A percentile compares a stretch with the other conserved stretches of the same genome.
Evolutionary conservation across 2,329 filamentous ascomycete genomes (phyloP).

Genomic region (Talaromyces islandicus): DNA sequence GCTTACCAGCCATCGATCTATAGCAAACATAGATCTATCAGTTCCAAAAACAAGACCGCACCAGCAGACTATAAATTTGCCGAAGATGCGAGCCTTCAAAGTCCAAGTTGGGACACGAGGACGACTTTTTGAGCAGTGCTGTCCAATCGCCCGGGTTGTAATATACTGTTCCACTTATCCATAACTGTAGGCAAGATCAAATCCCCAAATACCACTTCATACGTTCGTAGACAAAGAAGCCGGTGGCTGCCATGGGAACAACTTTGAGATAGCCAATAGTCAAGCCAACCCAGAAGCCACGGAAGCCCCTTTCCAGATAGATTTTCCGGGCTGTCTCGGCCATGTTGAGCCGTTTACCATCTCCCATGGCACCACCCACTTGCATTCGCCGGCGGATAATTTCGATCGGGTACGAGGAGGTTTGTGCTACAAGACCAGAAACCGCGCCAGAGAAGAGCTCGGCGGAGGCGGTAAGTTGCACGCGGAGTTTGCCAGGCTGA

Average conservation of each 20-base stretch:
- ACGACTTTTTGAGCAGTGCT: neutral
- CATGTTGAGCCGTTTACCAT: slow-evolving; percentile 73
- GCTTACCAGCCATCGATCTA: neutral
- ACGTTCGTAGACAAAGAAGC: slow-evolving; percentile 63
- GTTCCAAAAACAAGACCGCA: neutral
- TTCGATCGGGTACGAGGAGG: slow-evolving; percentile 87
- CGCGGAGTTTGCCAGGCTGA: slow-evolving; percentile 51
- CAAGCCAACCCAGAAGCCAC: slow-evolving; percentile 86
- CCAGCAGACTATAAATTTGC: neutral
- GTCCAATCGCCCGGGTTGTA: neutral
- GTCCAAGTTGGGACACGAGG: neutral
- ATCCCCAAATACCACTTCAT: slow-evolving; percentile 62
- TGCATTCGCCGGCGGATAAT: slow-evolving; percentile 92
- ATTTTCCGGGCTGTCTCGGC: slow-evolving; percentile 72
- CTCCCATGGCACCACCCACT: slow-evolving; percentile 87
- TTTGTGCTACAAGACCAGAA: slow-evolving; percentile 85
- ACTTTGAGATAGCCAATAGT: slow-evolving; percentile 95
- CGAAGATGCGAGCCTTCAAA: neutral
- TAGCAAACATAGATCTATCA: neutral
- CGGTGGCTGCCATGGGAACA: slow-evolving; percentile 75
- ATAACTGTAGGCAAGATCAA: slow-evolving; percentile 2
- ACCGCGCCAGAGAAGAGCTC: slow-evolving; percentile 79
- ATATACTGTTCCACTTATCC: neutral
- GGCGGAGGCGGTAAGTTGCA: slow-evolving; percentile 74
- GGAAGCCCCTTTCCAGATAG: slow-evolving; percentile 65